Evolutionary conservation across 441 rosid genomes (phyloP).

Genomic region (Erodium chrysanthum): DNA sequence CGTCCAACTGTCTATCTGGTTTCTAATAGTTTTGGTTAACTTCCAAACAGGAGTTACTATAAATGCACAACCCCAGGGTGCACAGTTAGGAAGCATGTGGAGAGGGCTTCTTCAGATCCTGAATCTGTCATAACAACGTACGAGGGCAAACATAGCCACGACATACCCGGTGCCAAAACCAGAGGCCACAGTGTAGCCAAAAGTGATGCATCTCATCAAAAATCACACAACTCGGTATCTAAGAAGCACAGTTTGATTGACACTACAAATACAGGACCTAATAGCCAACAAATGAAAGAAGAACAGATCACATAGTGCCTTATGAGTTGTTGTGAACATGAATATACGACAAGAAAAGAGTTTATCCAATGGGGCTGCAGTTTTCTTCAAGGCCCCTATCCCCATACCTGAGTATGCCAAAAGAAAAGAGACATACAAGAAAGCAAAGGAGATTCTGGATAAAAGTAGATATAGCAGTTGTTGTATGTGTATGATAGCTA

Average conservation of each 20-base stretch:
- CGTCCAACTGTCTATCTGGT: not conserved
- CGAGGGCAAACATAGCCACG: constrained; percentile 78
- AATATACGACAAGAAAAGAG: constrained; percentile 5
- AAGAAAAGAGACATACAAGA: constrained; percentile 8
- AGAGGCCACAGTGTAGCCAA: constrained; percentile 51
- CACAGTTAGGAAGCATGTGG: constrained; percentile 74
- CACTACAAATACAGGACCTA: constrained; percentile 23
- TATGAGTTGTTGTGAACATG: constrained; percentile 2
- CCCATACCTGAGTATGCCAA: constrained; percentile 11
- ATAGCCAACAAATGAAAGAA: constrained; percentile 56
- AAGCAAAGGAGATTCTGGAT: constrained; percentile 9
- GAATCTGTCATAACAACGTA: constrained; percentile 72
- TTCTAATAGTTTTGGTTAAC: no score
- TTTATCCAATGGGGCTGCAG: constrained; percentile 15
- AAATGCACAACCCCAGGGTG: constrained; percentile 76
- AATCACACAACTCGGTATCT: constrained; percentile 21
- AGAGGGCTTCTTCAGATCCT: constrained; percentile 68
- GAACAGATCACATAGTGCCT: constrained; percentile 41
- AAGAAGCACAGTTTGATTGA: constrained; percentile 24
- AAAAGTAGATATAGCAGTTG: constrained; percentile 9
- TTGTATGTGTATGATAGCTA: constrained; percentile 6
- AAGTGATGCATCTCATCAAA: constrained; percentile 30
- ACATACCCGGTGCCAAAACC: constrained; percentile 52
- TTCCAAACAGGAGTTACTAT: constrained; percentile 59
- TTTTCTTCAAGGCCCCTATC: constrained; percentile 22